phyloP scores from a whole-genome alignment of 768 basidiomycete species.

The Boletus insuetus region DNA sequence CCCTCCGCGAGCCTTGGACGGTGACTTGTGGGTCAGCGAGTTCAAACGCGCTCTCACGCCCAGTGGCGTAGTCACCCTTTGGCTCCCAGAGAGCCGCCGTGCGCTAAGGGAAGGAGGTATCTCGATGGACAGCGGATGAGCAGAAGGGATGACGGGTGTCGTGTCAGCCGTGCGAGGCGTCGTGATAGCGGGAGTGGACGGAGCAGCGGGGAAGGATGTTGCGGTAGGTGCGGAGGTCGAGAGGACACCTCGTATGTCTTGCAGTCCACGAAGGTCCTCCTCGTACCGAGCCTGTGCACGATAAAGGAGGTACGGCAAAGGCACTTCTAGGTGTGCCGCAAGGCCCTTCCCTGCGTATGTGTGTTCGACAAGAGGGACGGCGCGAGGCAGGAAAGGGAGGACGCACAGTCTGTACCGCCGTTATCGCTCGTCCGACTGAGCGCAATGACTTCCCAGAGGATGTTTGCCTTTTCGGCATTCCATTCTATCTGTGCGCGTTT shows the following conservation, averaged over 20 bases:
- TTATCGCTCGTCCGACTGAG: conserved; percentile 70
- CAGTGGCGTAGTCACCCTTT: conserved; percentile 52
- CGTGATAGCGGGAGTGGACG: conserved; percentile 10
- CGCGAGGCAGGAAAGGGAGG: background rate
- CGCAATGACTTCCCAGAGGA: conserved; percentile 86
- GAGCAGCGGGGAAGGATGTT: conserved; percentile 25
- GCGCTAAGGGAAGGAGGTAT: conserved; percentile 17
- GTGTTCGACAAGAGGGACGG: background rate
- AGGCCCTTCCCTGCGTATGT: conserved; percentile 70
- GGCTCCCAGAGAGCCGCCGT: conserved; percentile 37
- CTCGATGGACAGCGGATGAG: conserved; percentile 24
- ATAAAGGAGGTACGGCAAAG: conserved; percentile 81
- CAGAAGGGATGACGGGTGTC: conserved; percentile 12
- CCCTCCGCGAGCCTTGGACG: conserved; percentile 31
- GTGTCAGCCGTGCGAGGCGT: conserved; percentile 14
- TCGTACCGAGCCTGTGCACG: conserved; percentile 82
- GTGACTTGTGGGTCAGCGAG: conserved; percentile 57
- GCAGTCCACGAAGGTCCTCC: conserved; percentile 77
- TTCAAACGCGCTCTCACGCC: conserved; percentile 70
- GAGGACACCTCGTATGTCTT: conserved; percentile 65
- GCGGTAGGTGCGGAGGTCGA: conserved; percentile 39
- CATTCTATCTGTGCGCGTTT: conserved; percentile 65
- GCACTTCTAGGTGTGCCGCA: conserved; percentile 75
- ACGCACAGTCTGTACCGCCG: conserved; percentile 77
- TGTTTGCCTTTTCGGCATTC: conserved; percentile 79